Percentiles rank a stretch among this genome's conserved stretches.
Conservation (phyloP, 1,284 basidiomycete species). For the Cystobasidiaceae sp. region DNA sequence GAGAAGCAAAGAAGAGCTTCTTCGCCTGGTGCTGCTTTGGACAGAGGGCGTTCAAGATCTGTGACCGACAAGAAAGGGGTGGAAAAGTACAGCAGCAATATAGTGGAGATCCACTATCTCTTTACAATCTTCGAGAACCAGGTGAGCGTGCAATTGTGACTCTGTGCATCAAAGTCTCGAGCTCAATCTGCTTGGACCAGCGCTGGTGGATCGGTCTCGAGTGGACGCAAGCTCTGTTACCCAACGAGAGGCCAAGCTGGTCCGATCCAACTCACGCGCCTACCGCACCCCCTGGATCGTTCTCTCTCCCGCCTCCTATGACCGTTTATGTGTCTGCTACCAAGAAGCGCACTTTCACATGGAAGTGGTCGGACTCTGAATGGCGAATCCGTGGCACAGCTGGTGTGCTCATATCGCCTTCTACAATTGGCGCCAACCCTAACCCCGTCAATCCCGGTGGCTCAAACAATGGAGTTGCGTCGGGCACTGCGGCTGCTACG, state of each 20-base stretch:
- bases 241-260: constrained; percentile 43
- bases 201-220: constrained; percentile 45
- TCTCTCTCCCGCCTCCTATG: constrained; percentile 46
- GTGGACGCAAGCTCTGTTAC: constrained; percentile 43
- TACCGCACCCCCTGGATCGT: constrained; percentile 48
- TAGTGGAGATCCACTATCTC: constrained; percentile 39
- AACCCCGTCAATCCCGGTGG: constrained; percentile 22
- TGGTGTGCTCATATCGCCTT: constrained; percentile 28
- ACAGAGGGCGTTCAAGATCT: constrained; percentile 1
- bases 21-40: background rate
- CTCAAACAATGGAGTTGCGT: background rate
- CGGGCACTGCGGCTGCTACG: constrained; percentile 9
- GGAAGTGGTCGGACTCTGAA: constrained; percentile 50
- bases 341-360: constrained; percentile 45
- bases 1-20: background rate
- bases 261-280: constrained; percentile 47
- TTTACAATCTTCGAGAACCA: constrained; percentile 43
- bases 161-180: background rate
- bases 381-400: constrained; percentile 47
- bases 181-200: constrained; percentile 10
- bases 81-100: background rate
- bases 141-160: background rate
- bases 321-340: constrained; percentile 43
- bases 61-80: background rate
- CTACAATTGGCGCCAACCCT: constrained; percentile 25